These are phyloP conservation scores for Paecilomyces variotii DNA, from an alignment of 2,329 filamentous ascomycete genomes.

Conservation along the genomic window DNA sequence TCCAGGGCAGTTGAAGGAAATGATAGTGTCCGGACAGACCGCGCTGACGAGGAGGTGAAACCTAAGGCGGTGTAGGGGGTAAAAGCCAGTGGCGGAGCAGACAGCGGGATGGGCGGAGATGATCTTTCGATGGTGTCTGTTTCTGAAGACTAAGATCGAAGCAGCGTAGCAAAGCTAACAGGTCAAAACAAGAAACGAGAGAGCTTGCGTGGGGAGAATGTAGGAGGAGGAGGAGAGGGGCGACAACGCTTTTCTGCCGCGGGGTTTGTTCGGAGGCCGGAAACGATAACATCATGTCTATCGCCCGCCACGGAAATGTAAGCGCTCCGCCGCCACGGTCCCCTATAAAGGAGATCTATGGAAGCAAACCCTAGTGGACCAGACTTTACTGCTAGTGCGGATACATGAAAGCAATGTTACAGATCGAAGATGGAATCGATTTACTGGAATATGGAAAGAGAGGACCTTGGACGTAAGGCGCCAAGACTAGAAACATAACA, in stretches of 20 bases:
- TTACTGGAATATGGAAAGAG: not conserved
- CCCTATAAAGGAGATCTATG: not conserved
- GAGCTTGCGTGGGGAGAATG: not conserved
- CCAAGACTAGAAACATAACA: not conserved
- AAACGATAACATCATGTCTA: not conserved
- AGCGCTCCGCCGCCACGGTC: not conserved
- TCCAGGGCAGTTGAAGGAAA: not conserved
- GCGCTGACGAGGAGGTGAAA: not conserved
- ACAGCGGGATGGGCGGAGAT: not conserved
- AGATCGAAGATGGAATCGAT: not conserved
- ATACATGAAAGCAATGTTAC: not conserved
- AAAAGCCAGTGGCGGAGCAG: not conserved
- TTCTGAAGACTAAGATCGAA: not conserved
- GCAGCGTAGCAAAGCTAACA: not conserved
- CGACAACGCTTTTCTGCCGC: constrained; percentile 1
- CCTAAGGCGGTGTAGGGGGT: not conserved
- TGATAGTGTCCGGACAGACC: not conserved
- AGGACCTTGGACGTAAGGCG: not conserved
- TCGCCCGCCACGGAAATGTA: not conserved
- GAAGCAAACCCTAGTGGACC: not conserved
- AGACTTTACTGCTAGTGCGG: not conserved
- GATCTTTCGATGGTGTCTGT: not conserved
- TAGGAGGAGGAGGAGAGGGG: not conserved
- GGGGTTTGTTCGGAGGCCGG: not conserved
- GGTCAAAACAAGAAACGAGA: not conserved